These are phyloP conservation scores for Penicillium argentinense DNA, from an alignment of 495 filamentous ascomycete genomes.

Conservation along the genomic window DNA sequence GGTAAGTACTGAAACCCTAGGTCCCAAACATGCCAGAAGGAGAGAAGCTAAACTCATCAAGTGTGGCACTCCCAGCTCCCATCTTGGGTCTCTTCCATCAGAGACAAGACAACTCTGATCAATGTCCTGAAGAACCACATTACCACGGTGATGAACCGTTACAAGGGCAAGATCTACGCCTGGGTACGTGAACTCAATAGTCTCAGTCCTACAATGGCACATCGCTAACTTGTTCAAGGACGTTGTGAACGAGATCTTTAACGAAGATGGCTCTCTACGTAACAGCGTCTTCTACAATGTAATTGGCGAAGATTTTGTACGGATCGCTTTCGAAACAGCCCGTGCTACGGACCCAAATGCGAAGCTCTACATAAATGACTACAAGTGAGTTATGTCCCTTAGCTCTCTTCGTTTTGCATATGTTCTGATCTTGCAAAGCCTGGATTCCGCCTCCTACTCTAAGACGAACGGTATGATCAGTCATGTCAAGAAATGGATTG, in stretches of 20 bases:
- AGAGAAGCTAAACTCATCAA: constrained; percentile 6
- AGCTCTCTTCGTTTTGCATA: too few species aligned
- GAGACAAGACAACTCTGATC: constrained; percentile 43
- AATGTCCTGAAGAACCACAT: constrained; percentile 49
- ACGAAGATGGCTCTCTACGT: constrained; percentile 64
- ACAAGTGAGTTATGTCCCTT: constrained; percentile 25
- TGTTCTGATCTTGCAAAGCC: constrained; percentile 14
- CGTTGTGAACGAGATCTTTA: constrained; percentile 70
- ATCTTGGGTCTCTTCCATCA: constrained; percentile 46
- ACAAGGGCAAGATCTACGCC: constrained; percentile 49
- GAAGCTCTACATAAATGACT: constrained; percentile 69
- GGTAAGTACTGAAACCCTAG: constrained; percentile 16
- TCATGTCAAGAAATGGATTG: constrained; percentile 66
- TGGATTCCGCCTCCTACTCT: constrained; percentile 42
- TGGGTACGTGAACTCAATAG: constrained; percentile 40
- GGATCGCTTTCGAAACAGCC: constrained; percentile 57
- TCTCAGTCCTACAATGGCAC: neutral
- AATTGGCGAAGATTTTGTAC: constrained; percentile 57
- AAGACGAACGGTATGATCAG: constrained; percentile 63
- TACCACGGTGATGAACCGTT: constrained; percentile 51
- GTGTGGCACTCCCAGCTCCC: constrained; percentile 58
- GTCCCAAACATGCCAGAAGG: neutral
- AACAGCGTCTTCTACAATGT: constrained; percentile 55
- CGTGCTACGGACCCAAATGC: constrained; percentile 53
- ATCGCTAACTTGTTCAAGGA: constrained; percentile 43